phyloP scores from a whole-genome alignment of 768 basidiomycete species.

The Asterophora parasitica region DNA sequence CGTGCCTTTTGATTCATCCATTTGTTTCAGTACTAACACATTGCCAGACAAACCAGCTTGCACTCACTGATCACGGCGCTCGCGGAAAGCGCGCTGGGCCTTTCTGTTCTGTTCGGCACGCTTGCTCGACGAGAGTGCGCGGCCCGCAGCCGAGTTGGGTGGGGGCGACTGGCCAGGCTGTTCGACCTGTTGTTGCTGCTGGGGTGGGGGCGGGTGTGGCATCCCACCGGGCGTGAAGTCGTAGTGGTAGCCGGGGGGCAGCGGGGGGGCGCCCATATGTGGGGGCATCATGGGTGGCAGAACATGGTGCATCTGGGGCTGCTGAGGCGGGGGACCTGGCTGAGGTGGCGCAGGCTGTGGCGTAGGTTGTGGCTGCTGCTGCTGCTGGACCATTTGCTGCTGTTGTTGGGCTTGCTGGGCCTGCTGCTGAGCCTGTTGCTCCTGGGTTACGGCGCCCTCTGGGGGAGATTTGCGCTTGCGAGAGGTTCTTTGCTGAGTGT shows the following conservation, averaged over 20 bases:
- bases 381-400: constrained; percentile 28
- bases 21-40: too few species aligned
- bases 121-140: constrained; percentile 74
- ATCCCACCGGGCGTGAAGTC: constrained; percentile 56
- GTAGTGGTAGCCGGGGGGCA: constrained; percentile 49
- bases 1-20: constrained; percentile 50
- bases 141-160: constrained; percentile 29
- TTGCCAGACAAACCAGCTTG: not conserved
- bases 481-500: constrained; percentile 34
- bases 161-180: constrained; percentile 27
- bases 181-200: constrained; percentile 21
- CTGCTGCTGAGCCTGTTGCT: constrained; percentile 18
- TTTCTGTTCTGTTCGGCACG: constrained; percentile 94
- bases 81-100: constrained; percentile 88
- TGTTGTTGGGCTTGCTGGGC: constrained; percentile 22
- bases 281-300: constrained; percentile 54
- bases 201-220: constrained; percentile 22
- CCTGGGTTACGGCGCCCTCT: constrained; percentile 13
- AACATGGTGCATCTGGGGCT: constrained; percentile 42
- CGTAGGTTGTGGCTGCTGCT: constrained; percentile 23
- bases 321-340: constrained; percentile 24
- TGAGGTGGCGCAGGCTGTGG: constrained; percentile 23
- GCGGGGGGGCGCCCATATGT: constrained; percentile 29
- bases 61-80: constrained; percentile 83
- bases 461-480: constrained; percentile 64